Evolutionary conservation across 2,329 filamentous ascomycete genomes (phyloP).

Genomic region (Colletotrichum sp.): DNA sequence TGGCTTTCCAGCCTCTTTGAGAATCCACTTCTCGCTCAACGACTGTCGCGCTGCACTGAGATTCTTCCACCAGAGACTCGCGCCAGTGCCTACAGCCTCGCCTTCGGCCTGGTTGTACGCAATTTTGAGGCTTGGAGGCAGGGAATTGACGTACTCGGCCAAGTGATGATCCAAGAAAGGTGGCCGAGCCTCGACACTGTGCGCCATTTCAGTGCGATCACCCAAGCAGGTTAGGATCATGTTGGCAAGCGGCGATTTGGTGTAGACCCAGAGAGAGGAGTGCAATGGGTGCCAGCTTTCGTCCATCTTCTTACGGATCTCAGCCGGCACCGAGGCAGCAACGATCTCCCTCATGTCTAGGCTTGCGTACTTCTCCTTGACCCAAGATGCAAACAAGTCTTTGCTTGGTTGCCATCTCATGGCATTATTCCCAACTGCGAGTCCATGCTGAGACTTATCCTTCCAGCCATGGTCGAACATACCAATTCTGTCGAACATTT

Average conservation of each 20-base stretch:
- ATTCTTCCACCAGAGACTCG: constrained; percentile 19
- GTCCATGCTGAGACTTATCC: background rate
- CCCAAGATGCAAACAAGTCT: constrained; percentile 2
- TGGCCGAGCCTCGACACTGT: constrained; percentile 37
- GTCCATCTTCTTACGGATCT: constrained; percentile 26
- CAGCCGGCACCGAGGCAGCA: background rate
- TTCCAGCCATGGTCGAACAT: constrained; percentile 12
- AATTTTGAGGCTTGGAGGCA: constrained; percentile 12
- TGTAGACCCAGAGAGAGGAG: constrained; percentile 29
- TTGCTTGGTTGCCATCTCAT: background rate
- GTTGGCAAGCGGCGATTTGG: constrained; percentile 26
- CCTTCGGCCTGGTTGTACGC: background rate
- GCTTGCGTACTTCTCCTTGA: background rate
- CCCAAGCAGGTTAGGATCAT: constrained; percentile 33
- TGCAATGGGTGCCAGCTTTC: constrained; percentile 34
- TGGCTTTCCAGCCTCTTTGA: constrained; percentile 43
- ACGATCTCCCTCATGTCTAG: background rate
- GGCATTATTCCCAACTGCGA: background rate
- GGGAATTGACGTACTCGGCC: constrained; percentile 28
- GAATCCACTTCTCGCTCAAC: constrained; percentile 54
- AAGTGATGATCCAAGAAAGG: constrained; percentile 39
- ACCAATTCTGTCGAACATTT: constrained; percentile 7
- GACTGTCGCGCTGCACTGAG: constrained; percentile 17
- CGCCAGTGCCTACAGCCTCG: background rate
- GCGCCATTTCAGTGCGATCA: constrained; percentile 41